Evolutionary conservation across 352 stramenopile species (phyloP), one percentile per base, ranked within the genome.

Genomic region (Phytophthora cactorum): DNA sequence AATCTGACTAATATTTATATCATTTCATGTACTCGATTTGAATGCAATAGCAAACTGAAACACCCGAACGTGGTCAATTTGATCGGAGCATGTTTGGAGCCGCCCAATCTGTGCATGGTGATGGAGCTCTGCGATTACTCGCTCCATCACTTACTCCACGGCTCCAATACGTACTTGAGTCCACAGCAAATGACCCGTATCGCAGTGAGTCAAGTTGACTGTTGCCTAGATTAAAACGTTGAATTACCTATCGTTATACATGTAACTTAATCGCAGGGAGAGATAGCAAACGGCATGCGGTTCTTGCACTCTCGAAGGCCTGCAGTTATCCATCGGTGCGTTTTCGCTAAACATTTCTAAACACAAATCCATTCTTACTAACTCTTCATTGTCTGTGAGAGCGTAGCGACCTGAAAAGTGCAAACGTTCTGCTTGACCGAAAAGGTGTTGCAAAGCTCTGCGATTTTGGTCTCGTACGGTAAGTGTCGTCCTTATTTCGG

Each of bases 381-480:
- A 8, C 25, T 57, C 1, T 47, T 45, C 2, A 43, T 17, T 36
- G 3, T 31, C 22, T 28, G 7, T 43, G 9, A 53, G 2, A 14
- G 36, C 22, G 3, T 34, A 90, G 79, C 3, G 93, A 98, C 51
- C 77, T 98, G 22, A 98, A 98, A 74, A 96, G 86, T 47, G 76
- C 86, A 17, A 98, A 98, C 49, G 78, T 98, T 5, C 78, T 98
- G 7, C 62, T 96, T 12, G 78, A 93, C 34, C 75, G 52, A 6
- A 81, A 83, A 60, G 85, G 88, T 22, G 65, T 72, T 29, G 78
- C 90, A 4, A 98, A 98, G 59, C 69, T 98, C 15, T 98, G 93
- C 58, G 94, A 98, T 64, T 98, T 98, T 75, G 93, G 93, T 4
- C 84, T 94, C 32, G 85, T 93, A 1, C 70, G 82, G 80, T 92